phyloP scores from a whole-genome alignment of 352 stramenopile genomes.

The Pythium pyrilobum region DNA sequence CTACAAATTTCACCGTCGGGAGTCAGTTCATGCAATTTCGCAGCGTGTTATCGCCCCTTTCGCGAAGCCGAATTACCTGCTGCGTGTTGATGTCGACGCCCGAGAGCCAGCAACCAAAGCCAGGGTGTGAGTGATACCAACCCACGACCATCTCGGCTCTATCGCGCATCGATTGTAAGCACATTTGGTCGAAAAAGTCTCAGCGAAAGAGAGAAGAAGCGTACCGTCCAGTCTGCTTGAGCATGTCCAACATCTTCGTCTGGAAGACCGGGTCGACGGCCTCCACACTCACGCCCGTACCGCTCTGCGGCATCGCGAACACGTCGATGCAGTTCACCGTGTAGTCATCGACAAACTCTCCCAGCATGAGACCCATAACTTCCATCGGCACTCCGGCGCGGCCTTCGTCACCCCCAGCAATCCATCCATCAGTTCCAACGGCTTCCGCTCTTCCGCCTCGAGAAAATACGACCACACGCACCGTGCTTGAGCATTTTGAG shows the following conservation, averaged over 20 bases:
- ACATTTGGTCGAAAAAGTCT: too few species aligned
- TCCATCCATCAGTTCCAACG: too few species aligned
- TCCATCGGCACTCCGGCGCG: slow-evolving; percentile 99
- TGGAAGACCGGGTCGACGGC: slow-evolving; percentile 99
- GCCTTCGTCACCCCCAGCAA: too few species aligned
- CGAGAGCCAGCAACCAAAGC: slow-evolving; percentile 99
- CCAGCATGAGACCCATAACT: slow-evolving; percentile 99
- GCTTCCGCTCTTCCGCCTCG: neutral
- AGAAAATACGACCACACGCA: slow-evolving; percentile 10
- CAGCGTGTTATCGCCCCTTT: too few species aligned
- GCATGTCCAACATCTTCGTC: slow-evolving; percentile 99
- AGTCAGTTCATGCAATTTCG: neutral
- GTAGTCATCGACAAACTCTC: slow-evolving; percentile 99
- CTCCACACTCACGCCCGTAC: slow-evolving; percentile 94
- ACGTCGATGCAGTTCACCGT: slow-evolving; percentile 99
- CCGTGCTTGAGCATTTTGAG: slow-evolving; percentile 99
- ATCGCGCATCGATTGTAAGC: too few species aligned
- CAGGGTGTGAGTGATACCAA: slow-evolving; percentile 99
- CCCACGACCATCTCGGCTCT: slow-evolving; percentile 93
- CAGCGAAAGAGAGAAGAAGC: neutral
- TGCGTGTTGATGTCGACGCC: slow-evolving; percentile 99
- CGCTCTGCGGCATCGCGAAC: slow-evolving; percentile 99
- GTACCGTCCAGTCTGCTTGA: slow-evolving; percentile 96
- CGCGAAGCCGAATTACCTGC: slow-evolving; percentile 36
- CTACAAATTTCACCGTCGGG: slow-evolving; percentile 21